Percentiles rank a stretch among this genome's conserved stretches.
Conservation (phyloP, 2,329 filamentous ascomycete genomes). For the Stagonosporopsis vannaccii region DNA sequence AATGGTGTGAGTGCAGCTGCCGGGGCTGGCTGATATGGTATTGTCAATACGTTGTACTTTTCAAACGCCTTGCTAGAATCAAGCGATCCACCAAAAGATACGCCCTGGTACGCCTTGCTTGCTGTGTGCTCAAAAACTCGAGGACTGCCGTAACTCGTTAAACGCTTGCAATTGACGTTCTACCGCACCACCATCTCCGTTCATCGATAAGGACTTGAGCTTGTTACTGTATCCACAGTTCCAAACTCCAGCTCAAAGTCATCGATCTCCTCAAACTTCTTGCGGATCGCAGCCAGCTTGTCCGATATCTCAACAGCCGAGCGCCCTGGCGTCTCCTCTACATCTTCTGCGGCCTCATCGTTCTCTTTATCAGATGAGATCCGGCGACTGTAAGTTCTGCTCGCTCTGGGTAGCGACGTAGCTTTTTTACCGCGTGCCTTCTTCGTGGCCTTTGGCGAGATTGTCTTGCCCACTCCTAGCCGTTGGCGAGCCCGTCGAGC, state of each 20-base stretch:
- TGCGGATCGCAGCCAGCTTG: constrained; percentile 53
- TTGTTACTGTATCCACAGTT: constrained; percentile 52
- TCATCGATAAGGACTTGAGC: constrained; percentile 52
- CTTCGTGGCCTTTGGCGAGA: constrained; percentile 35
- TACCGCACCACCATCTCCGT: background rate
- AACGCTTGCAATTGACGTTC: background rate
- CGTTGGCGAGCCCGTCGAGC: constrained; percentile 29
- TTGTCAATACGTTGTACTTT: background rate
- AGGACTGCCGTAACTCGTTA: background rate
- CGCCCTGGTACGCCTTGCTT: constrained; percentile 9
- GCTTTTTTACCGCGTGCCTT: constrained; percentile 38
- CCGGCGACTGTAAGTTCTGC: constrained; percentile 45
- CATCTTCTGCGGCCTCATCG: constrained; percentile 34
- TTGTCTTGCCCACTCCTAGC: constrained; percentile 24
- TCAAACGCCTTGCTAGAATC: background rate
- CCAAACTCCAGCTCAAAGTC: constrained; percentile 61
- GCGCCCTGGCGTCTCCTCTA: constrained; percentile 35
- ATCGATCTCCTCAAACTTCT: constrained; percentile 60
- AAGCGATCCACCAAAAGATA: background rate
- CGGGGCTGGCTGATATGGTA: background rate
- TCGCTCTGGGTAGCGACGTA: constrained; percentile 23
- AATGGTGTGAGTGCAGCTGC: background rate
- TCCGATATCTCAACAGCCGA: constrained; percentile 37
- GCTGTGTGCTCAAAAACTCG: background rate
- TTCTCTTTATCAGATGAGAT: constrained; percentile 55